Base-by-base conservation (phyloP, 2,329 filamentous ascomycete species). In the Colletotrichum cuscutae region DNA sequence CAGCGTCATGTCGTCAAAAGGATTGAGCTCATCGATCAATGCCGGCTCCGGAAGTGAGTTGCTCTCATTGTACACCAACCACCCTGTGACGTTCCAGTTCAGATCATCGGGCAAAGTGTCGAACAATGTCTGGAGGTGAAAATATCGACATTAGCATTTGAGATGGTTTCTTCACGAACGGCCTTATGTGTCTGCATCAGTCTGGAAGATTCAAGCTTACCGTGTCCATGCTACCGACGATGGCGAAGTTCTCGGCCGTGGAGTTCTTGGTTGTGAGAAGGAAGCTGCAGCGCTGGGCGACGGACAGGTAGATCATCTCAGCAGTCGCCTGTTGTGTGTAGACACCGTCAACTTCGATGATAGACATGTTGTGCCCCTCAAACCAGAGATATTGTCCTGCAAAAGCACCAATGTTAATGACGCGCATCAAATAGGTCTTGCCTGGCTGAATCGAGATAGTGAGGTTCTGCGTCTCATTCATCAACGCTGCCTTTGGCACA, bases 391-490 rank as follows among this genome's bases (percentile, higher is more conserved):
- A 49, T 22, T 22, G 42, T 9, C 42, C 19, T 1, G 90, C 89
- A 82, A 94, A 95, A 19, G 92, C 93, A 15, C 91, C 93, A n/a
- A 94, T 89, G 76, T 94, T 95, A 76, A 94, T 85, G 71, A 95
- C 37, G 15, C 37, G 85, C 56, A 91, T 91, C 76, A 96, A 87
- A 7, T 95, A 95, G 0, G 91, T 95, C 77, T 90, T 94, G 3
- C 89, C 88, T 0, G 93, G 90, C 75, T 91, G 76, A 2, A 95
- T 88, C 0, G 85, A 76, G 49, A 95, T 81, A 2, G 83, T 87
- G 3, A 90, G 81, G 68, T 92, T 88, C 71, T 88, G 86, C 0
- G 89, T 91, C 74, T 95, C 93, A 77, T 95, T 95, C 80, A 95
- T 87, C 56, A 95, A 85, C 1, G 91, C 89, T 4, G 90, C 85